Base-by-base conservation (phyloP, 352 stramenopile genomes). In the Phytophthora pisi region DNA sequence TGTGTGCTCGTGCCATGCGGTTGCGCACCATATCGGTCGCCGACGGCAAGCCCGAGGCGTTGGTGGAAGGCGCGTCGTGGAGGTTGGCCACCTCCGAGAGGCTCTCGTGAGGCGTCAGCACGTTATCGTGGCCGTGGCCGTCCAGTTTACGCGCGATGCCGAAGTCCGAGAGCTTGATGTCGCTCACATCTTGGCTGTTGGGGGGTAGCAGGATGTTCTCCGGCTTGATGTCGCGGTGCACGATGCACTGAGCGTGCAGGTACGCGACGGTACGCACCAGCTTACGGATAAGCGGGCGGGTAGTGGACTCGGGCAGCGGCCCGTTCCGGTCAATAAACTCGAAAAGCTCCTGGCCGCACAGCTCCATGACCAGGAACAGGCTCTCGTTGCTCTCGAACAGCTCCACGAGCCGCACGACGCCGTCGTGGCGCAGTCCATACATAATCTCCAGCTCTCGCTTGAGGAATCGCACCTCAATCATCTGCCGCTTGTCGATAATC, bases 371-470 rank as follows among this genome's bases (percentile, higher is more conserved):
- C 7, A 96, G 28, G 63, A 86, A 96, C 18, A 96, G 63, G 57
- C 88, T 75, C 2, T 92, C 80, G 56, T 84, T 86, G 60, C 52
- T 85, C 59, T 94, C 82, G 50, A 88, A 96, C 16, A 96, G 72
- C 72, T 87, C 86, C n/a, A 92, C 43, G 24, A 96, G 75, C 15
- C 88, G 83, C 40, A 93, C 85, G 18, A 96, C 79, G 20, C 86
- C 86, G 24, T 91, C 81, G 64, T 96, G 86, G 16, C 76, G 73
- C 24, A 96, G 55, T 0, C 54, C 78, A 64, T 86, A 88, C 83
- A 96, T 90, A 68, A 96, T 94, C 70, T 94, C 86, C n/a, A 94
- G 76, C 66, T 96, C 88, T 24, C 88, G 84, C 70, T 91, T 92
- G 40, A 96, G 72, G 51, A 96, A 96, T 16, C 86, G 82, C 45